These are phyloP conservation scores for Botryotinia narcissicola DNA, from an alignment of 2,329 filamentous ascomycete species.

Conservation along the genomic window DNA sequence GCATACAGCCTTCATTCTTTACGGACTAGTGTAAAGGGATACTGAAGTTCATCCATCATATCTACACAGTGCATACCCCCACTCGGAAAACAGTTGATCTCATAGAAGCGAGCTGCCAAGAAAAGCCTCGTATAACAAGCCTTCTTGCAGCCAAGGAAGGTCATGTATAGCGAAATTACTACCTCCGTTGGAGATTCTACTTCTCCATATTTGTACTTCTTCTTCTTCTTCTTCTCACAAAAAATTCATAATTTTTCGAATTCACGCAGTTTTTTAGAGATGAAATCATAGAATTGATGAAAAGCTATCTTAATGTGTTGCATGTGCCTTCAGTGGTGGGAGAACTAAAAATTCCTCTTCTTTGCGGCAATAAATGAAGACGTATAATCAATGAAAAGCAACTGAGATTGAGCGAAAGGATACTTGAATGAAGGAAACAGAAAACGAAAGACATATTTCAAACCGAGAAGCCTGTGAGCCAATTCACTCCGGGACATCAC, in stretches of 20 bases:
- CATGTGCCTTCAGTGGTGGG: background rate
- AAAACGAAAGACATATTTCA: background rate
- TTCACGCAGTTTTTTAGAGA: background rate
- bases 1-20: background rate
- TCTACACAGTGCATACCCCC: background rate
- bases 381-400: background rate
- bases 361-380: background rate
- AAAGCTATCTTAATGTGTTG: background rate
- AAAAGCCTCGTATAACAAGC: background rate
- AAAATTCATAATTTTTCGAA: too few species aligned
- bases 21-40: background rate
- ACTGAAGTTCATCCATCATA: background rate
- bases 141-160: background rate
- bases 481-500: conserved; percentile 23
- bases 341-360: background rate
- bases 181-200: background rate
- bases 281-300: background rate
- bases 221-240: background rate
- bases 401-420: background rate
- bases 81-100: background rate
- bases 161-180: background rate
- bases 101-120: background rate
- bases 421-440: background rate
- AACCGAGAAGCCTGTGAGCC: background rate
- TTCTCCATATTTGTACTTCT: background rate